phyloP scores from a whole-genome alignment of 2,329 filamentous ascomycete genomes.

The Ceratocystiopsis minuta region DNA sequence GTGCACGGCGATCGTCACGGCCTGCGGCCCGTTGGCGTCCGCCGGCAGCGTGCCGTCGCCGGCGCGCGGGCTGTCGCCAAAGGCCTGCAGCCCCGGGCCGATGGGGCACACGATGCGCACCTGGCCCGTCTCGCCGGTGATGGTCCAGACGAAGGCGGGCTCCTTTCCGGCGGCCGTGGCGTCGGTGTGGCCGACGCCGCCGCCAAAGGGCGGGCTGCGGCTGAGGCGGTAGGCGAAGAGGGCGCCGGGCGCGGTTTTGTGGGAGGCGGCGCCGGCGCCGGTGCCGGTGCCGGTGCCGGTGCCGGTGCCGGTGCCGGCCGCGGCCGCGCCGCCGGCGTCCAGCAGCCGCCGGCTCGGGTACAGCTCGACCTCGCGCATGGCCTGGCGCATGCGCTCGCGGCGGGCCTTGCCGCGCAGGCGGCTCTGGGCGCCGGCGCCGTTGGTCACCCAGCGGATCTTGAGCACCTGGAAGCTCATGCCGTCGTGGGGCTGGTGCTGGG shows the following conservation, averaged over 20 bases:
- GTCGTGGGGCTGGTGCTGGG: conserved; percentile 37
- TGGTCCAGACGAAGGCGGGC: conserved; percentile 27
- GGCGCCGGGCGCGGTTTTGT: no score
- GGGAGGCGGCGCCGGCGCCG: no score
- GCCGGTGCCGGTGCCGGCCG: no score
- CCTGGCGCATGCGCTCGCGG: conserved; percentile 37
- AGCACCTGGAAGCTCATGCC: conserved; percentile 79
- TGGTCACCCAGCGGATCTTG: conserved; percentile 67
- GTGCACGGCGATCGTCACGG: conserved; percentile 32
- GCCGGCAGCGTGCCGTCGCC: conserved; percentile 9
- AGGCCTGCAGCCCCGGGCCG: no score
- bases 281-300: no score
- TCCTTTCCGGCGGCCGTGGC: no score
- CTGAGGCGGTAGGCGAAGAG: no score
- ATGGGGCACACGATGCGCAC: no score
- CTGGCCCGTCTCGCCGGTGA: conserved; percentile 34
- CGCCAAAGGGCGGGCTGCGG: no score
- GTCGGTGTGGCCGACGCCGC: no score
- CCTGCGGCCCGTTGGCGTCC: conserved; percentile 12
- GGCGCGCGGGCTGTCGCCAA: conserved; percentile 16
- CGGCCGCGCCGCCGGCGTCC: no score
- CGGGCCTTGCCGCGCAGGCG: conserved; percentile 36
- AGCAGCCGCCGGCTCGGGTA: conserved; percentile 14
- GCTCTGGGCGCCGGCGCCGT: conserved; percentile 45
- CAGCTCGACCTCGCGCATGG: conserved; percentile 32